Evolutionary conservation across 2,329 filamentous ascomycete species (phyloP), one percentile per base, ranked within the genome.

Genomic region (Calonectria ilicicola): DNA sequence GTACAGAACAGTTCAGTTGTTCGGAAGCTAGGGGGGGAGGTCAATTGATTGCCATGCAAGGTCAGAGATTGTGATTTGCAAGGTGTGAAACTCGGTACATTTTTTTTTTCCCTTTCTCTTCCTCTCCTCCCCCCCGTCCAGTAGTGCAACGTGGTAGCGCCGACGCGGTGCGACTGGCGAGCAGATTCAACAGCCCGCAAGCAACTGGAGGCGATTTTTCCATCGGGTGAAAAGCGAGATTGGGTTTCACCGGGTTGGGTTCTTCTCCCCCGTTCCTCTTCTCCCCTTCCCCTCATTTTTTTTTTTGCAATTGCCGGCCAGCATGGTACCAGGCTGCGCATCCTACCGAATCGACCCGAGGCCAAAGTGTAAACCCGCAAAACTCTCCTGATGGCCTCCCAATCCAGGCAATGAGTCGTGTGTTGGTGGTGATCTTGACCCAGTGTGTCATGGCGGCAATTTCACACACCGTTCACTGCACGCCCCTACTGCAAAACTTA

Each of bases 181-280:
- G 10, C 32, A 35, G 32, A 35, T 35, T 35, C 53, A n/a, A 15
- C 23, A 26, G 12, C 21, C n/a, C 14, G 49, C 49, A 44, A 44
- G 47, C 23, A 60, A 60, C 35, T 60, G 53, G 53, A 60, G 53
- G 53, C 53, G 53, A 21, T 60, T 60, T 60, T 60, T 38, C n/a
- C 35, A 60, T 60, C 53, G 53, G 53, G 53, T 14, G 12, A 17
- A 60, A 35, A 60, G 53, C 35, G 53, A 60, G 53, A 60, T 40
- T 27, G 53, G 21, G 53, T 60, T 23, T 40, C 53, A 38, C 53
- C 6, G 23, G 21, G 15, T 23, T n/a, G 44, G 23, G 12, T 19
- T 42, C 19, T 8, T n/a, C 9, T n/a, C 2, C 42, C 29, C 42
- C 42, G 3, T 42, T 10, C 14, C 14, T 6, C 5, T 46, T n/a